Evolutionary conservation across 2,329 filamentous ascomycete species (phyloP), one percentile per base, ranked within the genome.

Genomic region (Aureobasidium sp.): DNA sequence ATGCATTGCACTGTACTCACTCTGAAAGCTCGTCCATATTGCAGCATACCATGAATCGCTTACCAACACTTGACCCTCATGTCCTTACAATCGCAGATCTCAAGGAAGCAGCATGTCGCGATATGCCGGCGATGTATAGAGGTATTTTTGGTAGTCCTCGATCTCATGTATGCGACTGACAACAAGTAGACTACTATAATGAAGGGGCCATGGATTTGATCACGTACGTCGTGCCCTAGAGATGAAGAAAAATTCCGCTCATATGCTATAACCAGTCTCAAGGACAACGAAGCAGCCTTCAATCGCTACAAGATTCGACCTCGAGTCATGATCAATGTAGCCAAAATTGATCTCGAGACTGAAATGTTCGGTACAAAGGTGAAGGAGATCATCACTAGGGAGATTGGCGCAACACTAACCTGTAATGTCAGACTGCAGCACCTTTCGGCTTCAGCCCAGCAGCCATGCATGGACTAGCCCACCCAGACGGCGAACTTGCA

Each of bases 391-490:
- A n/a, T 10, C 3, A 3, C 2, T 2, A 0, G 5, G 10, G 43
- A 77, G n/a, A 63, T 73, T 0, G 2, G 5, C 2, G 43, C n/a
- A 26, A 57, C 17, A 12, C 44, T 6, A 8, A 55, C 39, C 6
- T 20, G 8, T 32, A 12, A 37, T 1, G 1, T 6, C 12, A 60
- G 56, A 60, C 56, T 20, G 13, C 44, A 41, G 56, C 46, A 60
- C 81, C 81, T 0, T 71, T 84, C 3, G 78, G 78, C 2, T 76
- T 82, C 56, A 74, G 75, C 6, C 80, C 80, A 1, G 72, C 79
- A 0, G 80, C 78, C 1, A 76, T 78, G 63, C 79, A 81, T 53
- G 71, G 72, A 32, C 70, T 81, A 20, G 79, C 78, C 1, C 78
- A 80, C 63, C 70, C 72, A 0, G 78, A 79, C 17, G 79, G 79